Evolutionary conservation across 2,329 filamentous ascomycete genomes (phyloP).

Genomic region (Arthrobotrys iridis): DNA sequence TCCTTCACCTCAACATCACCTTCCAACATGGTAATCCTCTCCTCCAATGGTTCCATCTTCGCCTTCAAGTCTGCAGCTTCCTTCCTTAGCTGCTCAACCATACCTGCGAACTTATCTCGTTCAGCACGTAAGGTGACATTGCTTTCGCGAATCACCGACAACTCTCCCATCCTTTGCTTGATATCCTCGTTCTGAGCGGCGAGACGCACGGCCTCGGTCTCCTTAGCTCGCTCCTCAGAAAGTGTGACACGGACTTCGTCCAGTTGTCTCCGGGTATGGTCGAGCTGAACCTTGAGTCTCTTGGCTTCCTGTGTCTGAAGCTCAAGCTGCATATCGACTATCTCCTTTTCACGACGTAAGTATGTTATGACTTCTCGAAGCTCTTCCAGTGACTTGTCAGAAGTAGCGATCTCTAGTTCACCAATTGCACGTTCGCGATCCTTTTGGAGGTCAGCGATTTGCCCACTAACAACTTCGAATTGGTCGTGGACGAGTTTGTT

Average conservation of each 20-base stretch:
- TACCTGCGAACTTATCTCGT: constrained; percentile 78
- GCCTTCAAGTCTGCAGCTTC: constrained; percentile 78
- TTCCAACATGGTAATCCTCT: constrained; percentile 81
- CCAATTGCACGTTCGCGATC: constrained; percentile 70
- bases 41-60: constrained; percentile 83
- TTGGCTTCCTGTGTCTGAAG: constrained; percentile 87
- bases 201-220: constrained; percentile 76
- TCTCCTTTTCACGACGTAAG: constrained; percentile 94
- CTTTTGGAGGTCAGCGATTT: constrained; percentile 82
- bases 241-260: constrained; percentile 90
- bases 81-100: constrained; percentile 77
- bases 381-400: constrained; percentile 74
- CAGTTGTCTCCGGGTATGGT: constrained; percentile 85
- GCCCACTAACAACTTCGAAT: constrained; percentile 80
- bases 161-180: constrained; percentile 92
- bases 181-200: constrained; percentile 86
- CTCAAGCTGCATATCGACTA: constrained; percentile 94
- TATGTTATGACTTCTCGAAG: constrained; percentile 92
- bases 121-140: constrained; percentile 90
- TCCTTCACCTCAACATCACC: constrained; percentile 82
- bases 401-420: constrained; percentile 67
- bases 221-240: constrained; percentile 82
- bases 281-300: constrained; percentile 86
- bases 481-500: constrained; percentile 92
- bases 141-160: constrained; percentile 95